Percentiles rank a stretch among this genome's conserved stretches.
phyloP scores from a whole-genome alignment of 176 grass and related monocot genomes.

The Dendrocalamus sinicus region DNA sequence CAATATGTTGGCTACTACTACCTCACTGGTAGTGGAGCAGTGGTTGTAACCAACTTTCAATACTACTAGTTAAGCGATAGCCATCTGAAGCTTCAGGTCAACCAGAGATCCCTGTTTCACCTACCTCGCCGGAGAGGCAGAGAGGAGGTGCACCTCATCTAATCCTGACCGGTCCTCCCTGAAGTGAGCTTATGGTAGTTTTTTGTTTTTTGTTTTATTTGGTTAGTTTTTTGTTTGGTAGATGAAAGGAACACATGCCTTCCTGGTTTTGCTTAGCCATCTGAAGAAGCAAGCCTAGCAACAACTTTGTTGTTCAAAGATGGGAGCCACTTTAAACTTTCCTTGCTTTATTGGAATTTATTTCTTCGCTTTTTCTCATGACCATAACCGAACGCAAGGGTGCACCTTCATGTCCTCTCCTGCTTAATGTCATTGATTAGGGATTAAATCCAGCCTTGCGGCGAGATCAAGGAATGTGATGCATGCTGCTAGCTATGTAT shows the following conservation, averaged over 20 bases:
- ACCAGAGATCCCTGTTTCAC: conserved; percentile 43
- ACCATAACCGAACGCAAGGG: neutral
- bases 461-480: conserved; percentile 36
- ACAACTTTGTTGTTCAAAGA: neutral
- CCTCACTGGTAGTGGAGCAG: conserved; percentile 27
- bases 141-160: neutral
- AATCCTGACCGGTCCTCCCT: neutral
- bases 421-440: neutral
- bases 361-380: conserved; percentile 1
- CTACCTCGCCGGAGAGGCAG: conserved; percentile 20
- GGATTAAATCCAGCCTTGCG: conserved; percentile 35
- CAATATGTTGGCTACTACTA: neutral
- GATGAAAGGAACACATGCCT: conserved; percentile 45
- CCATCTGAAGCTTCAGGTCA: conserved; percentile 48
- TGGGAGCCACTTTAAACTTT: neutral
- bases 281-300: neutral
- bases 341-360: neutral
- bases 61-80: conserved; percentile 21
- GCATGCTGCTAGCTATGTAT: conserved; percentile 33
- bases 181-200: conserved; percentile 26
- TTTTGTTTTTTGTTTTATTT: too few relatives aligned
- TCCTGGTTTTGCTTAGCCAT: conserved; percentile 1
- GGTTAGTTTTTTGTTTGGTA: conserved; percentile 46
- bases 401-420: neutral
- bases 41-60: conserved; percentile 44